Percentiles rank a stretch among this genome's conserved stretches.
Evolutionary conservation across 352 stramenopile genomes (phyloP).

Genomic region (Thraustochytrium striatum): DNA sequence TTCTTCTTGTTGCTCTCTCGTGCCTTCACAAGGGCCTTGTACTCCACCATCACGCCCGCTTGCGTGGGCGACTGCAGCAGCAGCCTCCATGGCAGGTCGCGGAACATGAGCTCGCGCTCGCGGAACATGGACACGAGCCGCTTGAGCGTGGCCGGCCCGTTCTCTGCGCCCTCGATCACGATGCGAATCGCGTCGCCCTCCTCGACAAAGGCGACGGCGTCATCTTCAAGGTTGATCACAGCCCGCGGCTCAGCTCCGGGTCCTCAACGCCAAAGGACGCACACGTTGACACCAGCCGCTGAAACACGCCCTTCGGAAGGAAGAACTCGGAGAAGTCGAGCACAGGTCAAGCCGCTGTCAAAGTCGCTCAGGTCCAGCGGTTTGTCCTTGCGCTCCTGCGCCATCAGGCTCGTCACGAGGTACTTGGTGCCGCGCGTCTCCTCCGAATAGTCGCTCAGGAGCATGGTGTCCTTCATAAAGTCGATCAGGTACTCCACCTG

Average conservation of each 20-base stretch:
- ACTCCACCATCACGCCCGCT: not conserved
- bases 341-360: not conserved
- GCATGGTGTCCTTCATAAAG: conserved; percentile 44
- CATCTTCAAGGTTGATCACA: not conserved
- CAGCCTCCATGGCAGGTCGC: conserved; percentile 23
- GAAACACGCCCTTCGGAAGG: conserved; percentile 37
- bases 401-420: conserved; percentile 35
- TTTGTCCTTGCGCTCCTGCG: too few relatives aligned
- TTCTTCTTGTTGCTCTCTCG: not conserved
- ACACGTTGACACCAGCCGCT: conserved; percentile 17
- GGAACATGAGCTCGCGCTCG: conserved; percentile 14
- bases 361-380: not conserved
- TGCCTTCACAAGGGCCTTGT: not conserved
- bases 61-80: not conserved
- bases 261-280: too few relatives aligned
- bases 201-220: conserved; percentile 10
- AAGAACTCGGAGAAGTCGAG: conserved; percentile 46
- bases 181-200: conserved; percentile 6
- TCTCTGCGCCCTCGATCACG: not conserved
- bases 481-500: conserved; percentile 37
- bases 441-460: conserved; percentile 36
- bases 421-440: not conserved
- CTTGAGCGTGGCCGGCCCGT: not conserved
- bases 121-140: conserved; percentile 32
- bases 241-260: not conserved